Evolutionary conservation across 2,329 filamentous ascomycete species (phyloP), one percentile per base, ranked within the genome.

Genomic region (Xylariaceae sp.): DNA sequence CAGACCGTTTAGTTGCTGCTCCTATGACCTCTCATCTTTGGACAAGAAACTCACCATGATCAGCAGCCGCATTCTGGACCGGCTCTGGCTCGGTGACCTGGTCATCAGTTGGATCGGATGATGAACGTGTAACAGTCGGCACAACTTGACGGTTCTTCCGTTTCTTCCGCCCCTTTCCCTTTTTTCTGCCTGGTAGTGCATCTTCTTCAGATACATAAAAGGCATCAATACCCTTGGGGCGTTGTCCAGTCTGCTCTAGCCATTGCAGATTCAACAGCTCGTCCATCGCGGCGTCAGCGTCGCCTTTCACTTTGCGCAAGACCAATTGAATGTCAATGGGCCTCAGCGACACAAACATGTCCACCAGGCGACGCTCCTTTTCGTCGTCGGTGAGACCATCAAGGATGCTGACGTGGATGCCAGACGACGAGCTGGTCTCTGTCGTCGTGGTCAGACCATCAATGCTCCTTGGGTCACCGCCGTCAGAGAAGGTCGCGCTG

Each of bases 261-360:
- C 85, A 89, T 17, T 86, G 81, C 12, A 88, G 74, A 54, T 86
- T 94, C 23, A 96, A 75, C 11, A 97, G 71, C 47, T 89, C 82
- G 56, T 95, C 89, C 50, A 94, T 82, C 1, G 88, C 81, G 12
- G 74, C 73, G 47, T 83, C 79, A 32, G 87, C 78, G 53, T 88
- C 80, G 0, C 83, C 80, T 10, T 78, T 74, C 22, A 75, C 79
- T 58, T 88, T 87, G 53, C 79, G 80, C 40, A 95, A 67, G 0
- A 82, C 79, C 51, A 83, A 77, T 34, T 71, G 70, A 22, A 95
- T 74, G 34, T 87, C 83, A 38, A 82, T 79, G 0, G 70, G 69
- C 37, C 82, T 83, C 34, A 91, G 71, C 1, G 75, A 77, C 0
- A 83, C 79, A 56, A 96, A 95, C 63, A 93, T 86, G 20, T 79